Evolutionary conservation across 2,329 filamentous ascomycete genomes (phyloP), one percentile per base, ranked within the genome.

Genomic region (Dothideomycetidae sp.): DNA sequence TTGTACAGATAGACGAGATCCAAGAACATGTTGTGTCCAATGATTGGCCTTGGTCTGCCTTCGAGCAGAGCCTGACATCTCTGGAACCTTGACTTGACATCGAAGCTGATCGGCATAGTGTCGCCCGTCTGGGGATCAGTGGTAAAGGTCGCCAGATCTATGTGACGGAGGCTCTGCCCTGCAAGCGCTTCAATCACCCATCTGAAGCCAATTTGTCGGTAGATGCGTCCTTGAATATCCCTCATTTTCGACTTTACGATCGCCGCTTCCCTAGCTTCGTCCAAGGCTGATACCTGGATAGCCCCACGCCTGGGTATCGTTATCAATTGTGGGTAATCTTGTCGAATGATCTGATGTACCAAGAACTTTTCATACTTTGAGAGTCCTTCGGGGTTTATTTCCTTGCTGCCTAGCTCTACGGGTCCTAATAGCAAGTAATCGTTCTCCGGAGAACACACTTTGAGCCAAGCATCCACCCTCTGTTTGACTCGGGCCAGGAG

Each of bases 1-100:
- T 62, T 55, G 51, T 78, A 75, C 23, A 80, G 54, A 47, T 78
- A 78, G 23, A 72, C 65, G 3, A 81, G 58, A 46, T 81, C 75
- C 2, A 68, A 66, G 44, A 80, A 71, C 41, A 73, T 61, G 46
- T 81, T 80, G 55, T 81, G 75, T 0, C 75, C 74, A 3, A 80
- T 63, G 1, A 80, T 47, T 1, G 73, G 59, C 2, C 65, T 62
- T 10, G 63, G 60, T 13, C 60, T 64, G 13, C 54, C 50, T 30
- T 59, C 60, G 10, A 77, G 49, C 4, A 57, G 52, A 4, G 53
- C 46, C 36, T 63, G 56, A 1, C 59, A 59, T 12, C 57, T 54
- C 21, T 58, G 46, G 33, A 63, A 62, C 19, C 57, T 53, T 21
- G 52, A 49, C 19, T 53, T 56, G 41, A 55, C 50, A 29, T 56